phyloP scores from a whole-genome alignment of 352 stramenopile species.

The Pythium sukuiense region DNA sequence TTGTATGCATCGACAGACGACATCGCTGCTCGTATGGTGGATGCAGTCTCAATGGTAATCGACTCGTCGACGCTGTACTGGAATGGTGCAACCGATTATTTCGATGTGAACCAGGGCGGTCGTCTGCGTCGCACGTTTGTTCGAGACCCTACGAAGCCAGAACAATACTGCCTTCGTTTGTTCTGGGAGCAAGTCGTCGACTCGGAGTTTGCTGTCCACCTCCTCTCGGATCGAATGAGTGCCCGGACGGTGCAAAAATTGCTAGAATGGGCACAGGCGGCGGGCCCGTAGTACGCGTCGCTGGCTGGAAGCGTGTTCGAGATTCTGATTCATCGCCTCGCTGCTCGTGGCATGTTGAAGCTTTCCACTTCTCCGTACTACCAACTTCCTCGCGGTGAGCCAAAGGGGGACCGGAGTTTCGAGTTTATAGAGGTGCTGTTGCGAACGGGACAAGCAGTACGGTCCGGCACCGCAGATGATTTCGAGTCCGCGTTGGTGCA shows the following conservation, averaged over 20 bases:
- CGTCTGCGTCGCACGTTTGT: background rate
- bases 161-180: background rate
- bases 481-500: conserved; percentile 8
- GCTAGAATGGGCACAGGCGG: background rate
- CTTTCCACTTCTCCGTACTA: conserved; percentile 19
- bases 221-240: background rate
- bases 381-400: background rate
- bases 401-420: background rate
- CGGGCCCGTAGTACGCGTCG: background rate
- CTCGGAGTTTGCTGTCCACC: background rate
- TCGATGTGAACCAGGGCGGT: background rate
- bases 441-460: background rate
- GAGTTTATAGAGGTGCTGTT: conserved; percentile 10
- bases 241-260: background rate
- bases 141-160: background rate
- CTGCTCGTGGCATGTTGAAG: conserved; percentile 17
- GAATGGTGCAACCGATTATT: background rate
- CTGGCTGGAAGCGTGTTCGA: conserved; percentile 2
- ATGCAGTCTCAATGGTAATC: no score
- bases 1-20: background rate
- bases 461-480: background rate
- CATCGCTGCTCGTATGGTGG: no score
- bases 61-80: no score
- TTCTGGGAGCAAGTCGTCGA: background rate
- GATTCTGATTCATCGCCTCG: conserved; percentile 9